Evolutionary conservation across 2,329 filamentous ascomycete genomes (phyloP), one percentile per base, ranked within the genome.

Genomic region (Arthroderma uncinatum): DNA sequence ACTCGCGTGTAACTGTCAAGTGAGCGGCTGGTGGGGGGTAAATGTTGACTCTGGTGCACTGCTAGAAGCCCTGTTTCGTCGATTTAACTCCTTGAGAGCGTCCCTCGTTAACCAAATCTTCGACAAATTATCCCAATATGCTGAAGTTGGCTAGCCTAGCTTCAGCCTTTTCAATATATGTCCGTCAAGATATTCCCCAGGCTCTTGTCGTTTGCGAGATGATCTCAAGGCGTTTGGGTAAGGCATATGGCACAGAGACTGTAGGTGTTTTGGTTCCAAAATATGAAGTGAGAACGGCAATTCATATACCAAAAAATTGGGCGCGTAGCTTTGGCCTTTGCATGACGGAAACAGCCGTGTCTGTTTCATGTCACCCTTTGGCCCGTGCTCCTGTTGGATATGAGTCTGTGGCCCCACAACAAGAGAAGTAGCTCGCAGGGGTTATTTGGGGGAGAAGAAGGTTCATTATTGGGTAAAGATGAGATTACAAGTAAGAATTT

Each of bases 71-170:
- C 19, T 47, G 39, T 60, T 64, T 25, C 63, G 61, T 55, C 59
- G 59, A 55, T 66, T 57, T 14, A 66, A 48, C 60, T 66, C 64
- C 59, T 54, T 30, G 40, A 66, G 56, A 9, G 62, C 62, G 30
- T 42, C n/a, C 39, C 56, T 56, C 10, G 62, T 65, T 34, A 66
- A 53, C 55, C 62, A 60, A 40, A 64, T 59, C 53, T 61, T 62
- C 6, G 63, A 65, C 33, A 67, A 52, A 48, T 60, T 64, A 54
- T 67, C 65, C 63, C 61, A 67, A 53, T 55, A 60, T 52, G 23
- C 33, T 47, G 54, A 23, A 37, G 56, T 2, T 2, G 25, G 47
- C 33, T 9, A 25, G 14, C 12, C 16, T 6, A 33, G 47, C 23
- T 50, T 50, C 47, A 30, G 47, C 47, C 47, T 52, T 36, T 52